A percentile compares a stretch with the other conserved stretches of the same genome.
Evolutionary conservation across 192 early-diverging fungal species (phyloP).

Genomic region (Gonapodya sp.): DNA sequence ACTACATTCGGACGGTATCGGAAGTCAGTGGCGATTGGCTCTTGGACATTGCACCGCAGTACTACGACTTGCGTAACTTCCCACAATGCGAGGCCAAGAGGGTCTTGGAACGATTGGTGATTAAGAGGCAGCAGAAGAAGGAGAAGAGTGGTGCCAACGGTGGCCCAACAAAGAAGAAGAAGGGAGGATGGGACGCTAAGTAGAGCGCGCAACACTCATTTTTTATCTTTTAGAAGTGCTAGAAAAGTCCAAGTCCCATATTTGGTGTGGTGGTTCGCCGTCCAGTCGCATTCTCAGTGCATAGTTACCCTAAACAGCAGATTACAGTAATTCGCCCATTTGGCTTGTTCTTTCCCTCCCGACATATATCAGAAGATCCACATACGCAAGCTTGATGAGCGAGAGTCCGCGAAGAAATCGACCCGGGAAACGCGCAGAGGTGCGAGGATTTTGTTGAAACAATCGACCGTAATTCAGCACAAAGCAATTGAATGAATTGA

Average conservation of each 20-base stretch:
- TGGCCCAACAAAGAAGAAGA: slow-evolving; percentile 25
- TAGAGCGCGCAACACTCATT: slow-evolving; percentile 9
- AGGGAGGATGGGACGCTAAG: slow-evolving; percentile 25
- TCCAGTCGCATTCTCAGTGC: too few relatives aligned
- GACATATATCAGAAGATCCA: background rate
- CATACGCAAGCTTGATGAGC: background rate
- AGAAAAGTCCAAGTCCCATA: too few relatives aligned
- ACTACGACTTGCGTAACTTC: slow-evolving; percentile 58
- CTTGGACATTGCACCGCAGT: slow-evolving; percentile 16
- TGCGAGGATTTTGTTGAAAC: too few relatives aligned
- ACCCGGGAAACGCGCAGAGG: background rate
- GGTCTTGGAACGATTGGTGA: slow-evolving; percentile 60
- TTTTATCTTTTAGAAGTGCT: too few relatives aligned
- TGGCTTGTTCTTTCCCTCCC: background rate
- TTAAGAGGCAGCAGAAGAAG: slow-evolving; percentile 37
- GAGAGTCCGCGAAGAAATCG: background rate
- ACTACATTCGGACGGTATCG: slow-evolving; percentile 91
- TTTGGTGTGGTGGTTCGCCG: too few relatives aligned
- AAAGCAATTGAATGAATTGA: background rate
- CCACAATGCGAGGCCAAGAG: slow-evolving; percentile 87
- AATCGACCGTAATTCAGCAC: background rate
- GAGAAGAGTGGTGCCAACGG: slow-evolving; percentile 26
- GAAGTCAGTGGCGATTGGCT: slow-evolving; percentile 79
- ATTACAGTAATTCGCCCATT: background rate
- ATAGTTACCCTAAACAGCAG: too few relatives aligned